Evolutionary conservation across 2,329 filamentous ascomycete species (phyloP).

Genomic region (Ilyonectria destructans): DNA sequence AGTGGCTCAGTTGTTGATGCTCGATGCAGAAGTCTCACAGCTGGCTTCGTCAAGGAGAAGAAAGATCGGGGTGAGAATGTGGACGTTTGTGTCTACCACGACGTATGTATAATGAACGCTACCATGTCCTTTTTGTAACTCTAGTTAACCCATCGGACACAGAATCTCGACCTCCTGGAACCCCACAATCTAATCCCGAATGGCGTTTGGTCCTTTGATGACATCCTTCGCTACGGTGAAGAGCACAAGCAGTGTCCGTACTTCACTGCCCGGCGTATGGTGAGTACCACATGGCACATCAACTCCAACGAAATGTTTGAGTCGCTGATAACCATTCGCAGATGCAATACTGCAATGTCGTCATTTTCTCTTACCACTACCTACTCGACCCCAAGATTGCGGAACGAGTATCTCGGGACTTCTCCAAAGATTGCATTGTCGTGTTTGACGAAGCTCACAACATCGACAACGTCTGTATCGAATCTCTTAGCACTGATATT

Average conservation of each 20-base stretch:
- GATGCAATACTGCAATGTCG: constrained; percentile 99
- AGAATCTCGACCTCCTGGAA: constrained; percentile 95
- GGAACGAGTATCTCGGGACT: constrained; percentile 92
- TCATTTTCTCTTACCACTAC: constrained; percentile 99
- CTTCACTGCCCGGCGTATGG: constrained; percentile 95
- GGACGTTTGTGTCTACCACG: constrained; percentile 95
- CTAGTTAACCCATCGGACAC: constrained; percentile 34
- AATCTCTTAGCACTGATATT: constrained; percentile 95
- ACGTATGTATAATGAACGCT: constrained; percentile 68
- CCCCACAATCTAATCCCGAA: constrained; percentile 95
- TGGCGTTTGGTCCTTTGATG: constrained; percentile 96
- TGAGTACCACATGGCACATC: constrained; percentile 56
- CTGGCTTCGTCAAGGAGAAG: constrained; percentile 97
- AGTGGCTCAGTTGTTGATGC: constrained; percentile 95
- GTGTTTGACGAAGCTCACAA: constrained; percentile 99
- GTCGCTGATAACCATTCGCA: constrained; percentile 53
- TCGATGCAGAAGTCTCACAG: constrained; percentile 94
- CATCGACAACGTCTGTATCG: constrained; percentile 99
- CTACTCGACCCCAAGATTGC: constrained; percentile 98
- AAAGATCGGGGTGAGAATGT: constrained; percentile 96
- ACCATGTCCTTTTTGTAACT: not conserved
- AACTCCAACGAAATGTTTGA: not conserved
- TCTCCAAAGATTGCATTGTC: constrained; percentile 98
- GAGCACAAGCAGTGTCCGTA: constrained; percentile 98
- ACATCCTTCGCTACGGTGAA: constrained; percentile 90